Conservation (phyloP, 1,284 basidiomycete species). For the Afroboletus lepidellus region DNA sequence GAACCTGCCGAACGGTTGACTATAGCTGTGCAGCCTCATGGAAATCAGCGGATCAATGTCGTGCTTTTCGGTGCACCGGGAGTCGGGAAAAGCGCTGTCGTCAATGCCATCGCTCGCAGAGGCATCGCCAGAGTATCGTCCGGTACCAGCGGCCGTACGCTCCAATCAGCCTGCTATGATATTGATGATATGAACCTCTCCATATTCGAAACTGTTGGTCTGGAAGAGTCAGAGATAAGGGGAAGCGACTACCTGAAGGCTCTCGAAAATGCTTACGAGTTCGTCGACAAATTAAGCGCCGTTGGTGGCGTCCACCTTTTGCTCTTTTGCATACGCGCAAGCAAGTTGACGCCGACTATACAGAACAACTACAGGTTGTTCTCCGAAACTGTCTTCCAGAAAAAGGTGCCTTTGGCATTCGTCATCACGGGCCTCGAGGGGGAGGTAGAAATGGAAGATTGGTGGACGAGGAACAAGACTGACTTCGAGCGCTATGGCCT, state of each 20-base stretch:
- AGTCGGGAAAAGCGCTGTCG: not conserved
- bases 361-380: conserved; percentile 5
- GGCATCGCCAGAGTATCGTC: not conserved
- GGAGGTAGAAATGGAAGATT: conserved; percentile 5
- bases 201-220: conserved; percentile 1
- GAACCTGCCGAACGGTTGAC: not conserved
- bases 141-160: not conserved
- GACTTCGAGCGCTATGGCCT: not conserved
- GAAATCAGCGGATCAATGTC: not conserved
- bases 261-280: conserved; percentile 1
- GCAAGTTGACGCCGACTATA: not conserved
- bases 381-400: not conserved
- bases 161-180: conserved; percentile 1
- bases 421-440: conserved; percentile 4
- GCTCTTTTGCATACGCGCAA: not conserved
- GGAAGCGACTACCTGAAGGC: not conserved
- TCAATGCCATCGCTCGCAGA: not conserved
- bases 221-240: not conserved
- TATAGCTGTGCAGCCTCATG: not conserved
- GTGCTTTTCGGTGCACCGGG: conserved; percentile 1
- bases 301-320: conserved; percentile 1
- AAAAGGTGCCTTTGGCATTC: not conserved
- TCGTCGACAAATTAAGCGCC: not conserved
- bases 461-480: conserved; percentile 3
- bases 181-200: not conserved